Base-by-base conservation (phyloP, 2,329 filamentous ascomycete species). In the Aureobasidium sp. region DNA sequence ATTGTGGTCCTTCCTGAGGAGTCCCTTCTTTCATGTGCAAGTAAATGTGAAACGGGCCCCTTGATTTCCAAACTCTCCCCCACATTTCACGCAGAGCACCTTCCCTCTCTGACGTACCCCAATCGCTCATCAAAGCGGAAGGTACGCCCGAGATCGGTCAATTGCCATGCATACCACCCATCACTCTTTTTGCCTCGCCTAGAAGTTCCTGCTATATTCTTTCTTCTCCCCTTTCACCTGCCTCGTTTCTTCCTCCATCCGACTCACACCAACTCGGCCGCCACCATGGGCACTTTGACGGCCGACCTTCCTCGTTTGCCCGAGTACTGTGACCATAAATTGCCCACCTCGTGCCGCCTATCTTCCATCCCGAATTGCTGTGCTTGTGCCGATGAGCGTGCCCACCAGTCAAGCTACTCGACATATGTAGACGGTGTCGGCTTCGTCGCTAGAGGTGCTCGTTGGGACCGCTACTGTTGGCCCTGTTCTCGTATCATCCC, bases 391-490 rank as follows among this genome's bases (percentile, higher is more conserved):
- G 70, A 71, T 51, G 70, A 71, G 39, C 66, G 70, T 58, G 61
- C 71, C 1, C 78, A 81, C 62, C 71, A 76, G 3, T 67, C 72
- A 1, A 73, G 74, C 0, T 81, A 81, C 64, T 69, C 70, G 14
- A 75, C 77, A 0, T 81, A 81, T 66, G 75, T 81, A 42, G 79
- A 81, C 61, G 79, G 79, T 22, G 71, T 81, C n/a, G 79, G 79
- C 11, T 78, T 78, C 47, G 78, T 80, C 6, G 72, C 75, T 39
- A 71, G 78, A 27, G 79, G 78, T 2, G 78, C 74, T 5, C 66
- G 79, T 42, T 81, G 79, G 78, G 76, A 81, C 66, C 70, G 76
- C 61, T 81, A 81, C 63, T 81, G 79, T 65, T 81, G 78, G 78
- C 79, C 76, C 65, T 81, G 79, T 64, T 78, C 78, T 69, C 73